A percentile compares a stretch with the other conserved stretches of the same genome.
phyloP scores from a whole-genome alignment of 108 stramenopile species.

The Nannochloropsis granulata region DNA sequence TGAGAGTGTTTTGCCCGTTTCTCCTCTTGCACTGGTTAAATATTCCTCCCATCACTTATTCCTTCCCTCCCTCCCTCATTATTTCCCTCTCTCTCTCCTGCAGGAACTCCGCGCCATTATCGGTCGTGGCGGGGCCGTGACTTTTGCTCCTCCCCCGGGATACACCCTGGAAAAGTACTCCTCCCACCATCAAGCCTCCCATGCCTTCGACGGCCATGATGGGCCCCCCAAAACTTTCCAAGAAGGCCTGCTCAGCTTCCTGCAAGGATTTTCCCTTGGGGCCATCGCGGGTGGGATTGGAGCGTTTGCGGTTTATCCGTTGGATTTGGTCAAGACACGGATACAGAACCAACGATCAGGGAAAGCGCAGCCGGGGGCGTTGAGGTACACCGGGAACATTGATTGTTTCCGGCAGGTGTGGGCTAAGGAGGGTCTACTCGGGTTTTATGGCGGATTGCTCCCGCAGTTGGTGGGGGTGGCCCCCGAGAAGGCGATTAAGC shows the following conservation, averaged over 20 bases:
- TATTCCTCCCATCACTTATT: too few relatives aligned
- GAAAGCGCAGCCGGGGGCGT: neutral
- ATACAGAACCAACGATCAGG: slow-evolving; percentile 39
- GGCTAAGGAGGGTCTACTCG: slow-evolving; percentile 25
- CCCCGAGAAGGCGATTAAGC: slow-evolving; percentile 42
- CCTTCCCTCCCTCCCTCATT: too few relatives aligned
- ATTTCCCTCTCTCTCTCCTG: neutral
- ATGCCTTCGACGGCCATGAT: neutral
- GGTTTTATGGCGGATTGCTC: slow-evolving; percentile 41
- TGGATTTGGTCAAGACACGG: slow-evolving; percentile 47
- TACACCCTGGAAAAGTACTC: neutral
- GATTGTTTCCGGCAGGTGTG: slow-evolving; percentile 36
- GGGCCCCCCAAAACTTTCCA: neutral
- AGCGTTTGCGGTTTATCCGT: slow-evolving; percentile 28
- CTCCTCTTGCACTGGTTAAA: too few relatives aligned
- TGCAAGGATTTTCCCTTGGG: slow-evolving; percentile 12
- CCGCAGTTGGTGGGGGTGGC: slow-evolving; percentile 44
- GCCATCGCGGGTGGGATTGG: slow-evolving; percentile 36
- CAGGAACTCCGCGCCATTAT: slow-evolving; percentile 19
- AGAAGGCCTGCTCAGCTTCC: slow-evolving; percentile 1
- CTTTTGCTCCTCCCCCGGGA: slow-evolving; percentile 44
- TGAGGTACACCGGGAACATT: slow-evolving; percentile 23
- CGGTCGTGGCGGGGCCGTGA: slow-evolving; percentile 37
- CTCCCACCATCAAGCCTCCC: neutral
- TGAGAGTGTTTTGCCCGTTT: too few relatives aligned